phyloP scores from a whole-genome alignment of 2,329 filamentous ascomycete genomes.

The Periconia sp. region DNA sequence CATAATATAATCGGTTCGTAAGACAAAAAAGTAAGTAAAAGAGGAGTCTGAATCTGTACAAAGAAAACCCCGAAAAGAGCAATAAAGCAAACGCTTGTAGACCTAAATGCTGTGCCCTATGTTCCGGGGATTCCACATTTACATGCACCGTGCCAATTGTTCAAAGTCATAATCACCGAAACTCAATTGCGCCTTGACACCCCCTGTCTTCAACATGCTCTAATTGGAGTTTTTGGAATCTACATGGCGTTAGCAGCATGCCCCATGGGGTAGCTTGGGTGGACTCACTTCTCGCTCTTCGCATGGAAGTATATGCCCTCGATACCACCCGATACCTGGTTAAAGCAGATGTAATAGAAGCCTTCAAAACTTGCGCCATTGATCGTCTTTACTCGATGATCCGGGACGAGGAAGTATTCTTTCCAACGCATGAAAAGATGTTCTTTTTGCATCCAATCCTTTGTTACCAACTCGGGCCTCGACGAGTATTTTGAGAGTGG shows the following conservation, averaged over 20 bases:
- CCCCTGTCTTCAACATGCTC: slow-evolving; percentile 86
- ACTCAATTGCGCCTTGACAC: slow-evolving; percentile 86
- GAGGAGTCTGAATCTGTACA: slow-evolving; percentile 29
- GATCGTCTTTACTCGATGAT: slow-evolving; percentile 90
- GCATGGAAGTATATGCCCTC: slow-evolving; percentile 97
- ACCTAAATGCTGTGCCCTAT: slow-evolving; percentile 36
- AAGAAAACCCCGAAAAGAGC: slow-evolving; percentile 22
- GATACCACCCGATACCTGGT: slow-evolving; percentile 84
- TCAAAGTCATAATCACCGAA: slow-evolving; percentile 65
- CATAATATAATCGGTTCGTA: slow-evolving; percentile 6
- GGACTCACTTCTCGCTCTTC: slow-evolving; percentile 90
- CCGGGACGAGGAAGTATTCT: slow-evolving; percentile 94
- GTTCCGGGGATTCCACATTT: slow-evolving; percentile 18
- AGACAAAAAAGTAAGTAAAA: slow-evolving; percentile 18
- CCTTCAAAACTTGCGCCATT: slow-evolving; percentile 96
- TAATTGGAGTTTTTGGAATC: slow-evolving; percentile 91
- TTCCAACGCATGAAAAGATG: slow-evolving; percentile 99
- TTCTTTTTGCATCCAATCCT: slow-evolving; percentile 77
- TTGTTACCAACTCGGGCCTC: slow-evolving; percentile 64
- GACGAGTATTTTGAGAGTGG: slow-evolving; percentile 72
- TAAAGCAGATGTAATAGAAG: slow-evolving; percentile 99
- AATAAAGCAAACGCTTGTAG: slow-evolving; percentile 23
- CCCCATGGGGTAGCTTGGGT: background rate
- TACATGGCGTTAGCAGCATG: slow-evolving; percentile 48
- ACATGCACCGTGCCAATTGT: slow-evolving; percentile 24